Base-by-base conservation (phyloP, 1,284 basidiomycete species). In the Trichosporon sp. region DNA sequence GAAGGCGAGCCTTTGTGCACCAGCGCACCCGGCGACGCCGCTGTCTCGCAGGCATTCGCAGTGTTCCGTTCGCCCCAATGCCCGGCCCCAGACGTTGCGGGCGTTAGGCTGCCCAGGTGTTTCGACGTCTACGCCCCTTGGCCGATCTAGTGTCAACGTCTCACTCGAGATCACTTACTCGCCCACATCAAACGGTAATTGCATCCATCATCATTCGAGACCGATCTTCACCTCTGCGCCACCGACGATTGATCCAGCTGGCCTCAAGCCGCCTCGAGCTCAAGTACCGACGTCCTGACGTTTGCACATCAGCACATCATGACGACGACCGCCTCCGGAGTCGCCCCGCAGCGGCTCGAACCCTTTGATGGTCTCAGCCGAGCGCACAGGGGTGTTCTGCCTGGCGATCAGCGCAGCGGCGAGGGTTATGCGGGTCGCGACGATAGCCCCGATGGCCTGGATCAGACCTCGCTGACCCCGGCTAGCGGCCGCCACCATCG, bases 121-220 rank as follows among this genome's bases (percentile, higher is more conserved):
- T 14, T n/a, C 16, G 43, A 46, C 4, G 16, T n/a, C 51, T 26
- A 16, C 51, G 19, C 51, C 51, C 43, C 51, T 19, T 54, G 19
- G 51, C 16, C 51, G 51, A 54, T 54, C 51, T 19, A 54, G 51
- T 54, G 19, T 54, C 51, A 54, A 26, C 51, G 51, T 54, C 51
- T 54, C 51, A 26, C 51, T 54, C 51, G 21, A 5, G 16, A 54
- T 54, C 51, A 54, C 51, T 26, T 8, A 5, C 16, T 21, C 4
- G 51, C 16, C 43, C 8, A 54, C 51, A 26, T 54, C 51, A 54
- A 54, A 54, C 51, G 51, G 19, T 26, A 21, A 54, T 54, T 54
- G 51, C 51, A 54, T 2, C 51, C 19, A 54, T 26, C 51, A 21
- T 54, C 51, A 21, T 54, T 54, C 51, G 8, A 54, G 51, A 7